Conservation (phyloP, 2,329 filamentous ascomycete genomes). For the Penicillium paneum region DNA sequence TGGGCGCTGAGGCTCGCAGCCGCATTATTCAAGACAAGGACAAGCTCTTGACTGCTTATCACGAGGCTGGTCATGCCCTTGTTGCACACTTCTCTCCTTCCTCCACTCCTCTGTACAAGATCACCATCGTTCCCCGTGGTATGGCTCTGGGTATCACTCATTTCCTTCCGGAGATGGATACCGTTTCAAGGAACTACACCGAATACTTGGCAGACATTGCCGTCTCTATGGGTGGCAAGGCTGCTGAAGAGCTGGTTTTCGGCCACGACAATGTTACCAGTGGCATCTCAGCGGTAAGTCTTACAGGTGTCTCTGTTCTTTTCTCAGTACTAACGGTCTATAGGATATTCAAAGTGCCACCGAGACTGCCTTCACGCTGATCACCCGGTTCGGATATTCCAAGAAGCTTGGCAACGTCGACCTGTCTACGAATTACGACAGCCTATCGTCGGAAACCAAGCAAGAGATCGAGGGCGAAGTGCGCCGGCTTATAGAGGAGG, state of each 20-base stretch:
- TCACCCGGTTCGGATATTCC: conserved; percentile 88
- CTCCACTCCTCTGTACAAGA: conserved; percentile 83
- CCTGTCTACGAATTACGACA: conserved; percentile 73
- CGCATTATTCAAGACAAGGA: conserved; percentile 90
- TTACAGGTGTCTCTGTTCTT: not conserved
- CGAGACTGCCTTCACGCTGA: conserved; percentile 77
- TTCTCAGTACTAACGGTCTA: conserved; percentile 12
- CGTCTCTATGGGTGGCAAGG: conserved; percentile 78
- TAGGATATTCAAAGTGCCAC: conserved; percentile 84
- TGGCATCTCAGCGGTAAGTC: conserved; percentile 72
- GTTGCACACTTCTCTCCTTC: conserved; percentile 79
- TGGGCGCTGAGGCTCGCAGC: conserved; percentile 89
- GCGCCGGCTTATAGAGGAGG: conserved; percentile 76
- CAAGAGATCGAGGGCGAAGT: conserved; percentile 85
- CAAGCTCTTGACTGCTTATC: conserved; percentile 92
- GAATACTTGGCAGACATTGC: conserved; percentile 81
- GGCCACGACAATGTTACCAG: conserved; percentile 88
- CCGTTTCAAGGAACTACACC: conserved; percentile 80
- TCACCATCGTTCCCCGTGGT: conserved; percentile 91
- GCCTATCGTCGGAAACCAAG: conserved; percentile 81
- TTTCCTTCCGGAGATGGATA: conserved; percentile 85
- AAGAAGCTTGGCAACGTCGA: conserved; percentile 85
- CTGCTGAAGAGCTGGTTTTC: conserved; percentile 85
- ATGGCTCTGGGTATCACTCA: conserved; percentile 82
- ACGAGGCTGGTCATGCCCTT: conserved; percentile 92